Base-by-base conservation (phyloP, 805 yeast species). In the Cyberlindnera meyerae region DNA sequence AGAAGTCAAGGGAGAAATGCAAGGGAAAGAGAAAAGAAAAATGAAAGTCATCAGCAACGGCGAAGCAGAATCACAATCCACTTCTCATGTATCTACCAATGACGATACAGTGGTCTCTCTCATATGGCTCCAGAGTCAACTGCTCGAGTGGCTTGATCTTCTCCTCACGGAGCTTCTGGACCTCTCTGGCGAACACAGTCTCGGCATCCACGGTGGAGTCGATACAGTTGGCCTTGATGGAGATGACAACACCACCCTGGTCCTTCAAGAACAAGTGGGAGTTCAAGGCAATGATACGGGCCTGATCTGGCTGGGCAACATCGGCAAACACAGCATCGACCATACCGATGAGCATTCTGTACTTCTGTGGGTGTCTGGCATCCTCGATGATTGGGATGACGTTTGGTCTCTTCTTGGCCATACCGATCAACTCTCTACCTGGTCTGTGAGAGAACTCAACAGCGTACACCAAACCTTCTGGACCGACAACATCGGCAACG, bases 391-490 rank as follows among this genome's bases (percentile, higher is more conserved):
- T 93, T 59, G 98, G 98, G 52, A 93, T 87, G 42, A 93, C 94
- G 62, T 93, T 93, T 50, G 98, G 97, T 79, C 98, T 86, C 94
- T 93, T 93, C 80, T 90, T 93, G 63, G 98, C 98, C 98, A 93
- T 93, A 59, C 94, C 86, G 60, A 93, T 90, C 70, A 93, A 78
- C 70, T 93, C 98, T 77, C 98, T 84, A 66, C 98, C 98, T 61
- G 97, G 96, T 78, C 98, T 84, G 79, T 93, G 97, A 48, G 97
- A 88, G 74, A 93, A 93, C 73, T 93, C 98, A 52, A 93, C 98
- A 42, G 98, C 98, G 65, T 93, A 93, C 37, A 93, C 98, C 62
- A 87, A 74, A 66, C 98, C 98, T 71, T 88, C 96, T 65, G 98
- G 97, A 49, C 98, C 98, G 53, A 93, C 98, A 54, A 93, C 82